These are phyloP conservation scores for Periconia digitata DNA, from an alignment of 2,329 filamentous ascomycete species.

Conservation along the genomic window DNA sequence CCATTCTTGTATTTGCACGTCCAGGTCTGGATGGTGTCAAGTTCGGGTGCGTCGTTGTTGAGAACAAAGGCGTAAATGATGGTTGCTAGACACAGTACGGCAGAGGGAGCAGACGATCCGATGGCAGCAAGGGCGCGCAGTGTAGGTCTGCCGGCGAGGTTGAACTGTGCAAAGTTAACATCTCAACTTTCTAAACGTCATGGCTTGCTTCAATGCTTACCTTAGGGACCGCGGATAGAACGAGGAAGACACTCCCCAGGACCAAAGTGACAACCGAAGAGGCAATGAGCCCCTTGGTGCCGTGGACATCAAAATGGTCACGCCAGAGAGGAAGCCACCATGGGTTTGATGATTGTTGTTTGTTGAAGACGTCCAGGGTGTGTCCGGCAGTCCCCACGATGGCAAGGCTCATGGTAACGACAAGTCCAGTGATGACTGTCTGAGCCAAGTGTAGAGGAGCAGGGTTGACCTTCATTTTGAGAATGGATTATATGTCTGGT, in stretches of 20 bases:
- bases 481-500: background rate
- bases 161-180: slow-evolving; percentile 29
- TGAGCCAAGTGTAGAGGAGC: slow-evolving; percentile 40
- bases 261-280: slow-evolving; percentile 42
- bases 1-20: slow-evolving; percentile 41
- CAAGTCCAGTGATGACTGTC: slow-evolving; percentile 36
- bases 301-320: slow-evolving; percentile 49
- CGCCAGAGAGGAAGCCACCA: slow-evolving; percentile 54
- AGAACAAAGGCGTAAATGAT: slow-evolving; percentile 44
- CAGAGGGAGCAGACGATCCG: slow-evolving; percentile 38
- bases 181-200: background rate
- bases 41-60: slow-evolving; percentile 35
- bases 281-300: slow-evolving; percentile 46
- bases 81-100: slow-evolving; percentile 44
- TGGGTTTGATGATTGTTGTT: slow-evolving; percentile 45
- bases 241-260: slow-evolving; percentile 41
- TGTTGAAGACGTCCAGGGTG: slow-evolving; percentile 47
- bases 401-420: slow-evolving; percentile 43
- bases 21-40: slow-evolving; percentile 45
- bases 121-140: slow-evolving; percentile 43
- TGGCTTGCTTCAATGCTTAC: slow-evolving; percentile 19
- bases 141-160: slow-evolving; percentile 36
- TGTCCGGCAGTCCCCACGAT: slow-evolving; percentile 49
- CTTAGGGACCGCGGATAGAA: slow-evolving; percentile 36
- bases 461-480: slow-evolving; percentile 41